A percentile compares a stretch with the other conserved stretches of the same genome.
phyloP scores from a whole-genome alignment of 169 alveolate species.

The Babesia bigemina region DNA sequence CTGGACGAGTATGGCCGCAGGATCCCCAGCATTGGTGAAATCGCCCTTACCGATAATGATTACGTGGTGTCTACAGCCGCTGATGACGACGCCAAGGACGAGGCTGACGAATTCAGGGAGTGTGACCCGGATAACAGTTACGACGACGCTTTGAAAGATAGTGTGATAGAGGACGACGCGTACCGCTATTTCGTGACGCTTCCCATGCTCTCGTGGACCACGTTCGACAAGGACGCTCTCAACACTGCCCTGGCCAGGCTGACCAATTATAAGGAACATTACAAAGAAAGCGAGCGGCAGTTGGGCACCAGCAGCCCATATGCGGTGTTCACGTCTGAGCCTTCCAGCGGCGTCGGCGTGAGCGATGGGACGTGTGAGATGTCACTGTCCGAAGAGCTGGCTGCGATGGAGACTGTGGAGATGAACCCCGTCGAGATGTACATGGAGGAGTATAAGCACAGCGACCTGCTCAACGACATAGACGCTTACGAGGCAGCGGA shows the following conservation, averaged over 20 bases:
- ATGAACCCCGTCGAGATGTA: constrained; percentile 16
- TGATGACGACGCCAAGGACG: constrained; percentile 1
- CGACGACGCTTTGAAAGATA: constrained; percentile 26
- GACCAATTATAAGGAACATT: not conserved
- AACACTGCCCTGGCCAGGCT: constrained; percentile 5
- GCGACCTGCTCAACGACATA: constrained; percentile 62
- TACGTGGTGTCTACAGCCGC: not conserved
- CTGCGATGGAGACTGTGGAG: constrained; percentile 18
- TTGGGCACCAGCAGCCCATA: constrained; percentile 38
- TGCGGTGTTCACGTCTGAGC: constrained; percentile 15
- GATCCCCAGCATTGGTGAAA: not conserved
- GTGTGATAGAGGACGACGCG: constrained; percentile 52
- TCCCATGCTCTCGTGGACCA: constrained; percentile 55
- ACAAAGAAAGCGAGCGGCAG: constrained; percentile 16
- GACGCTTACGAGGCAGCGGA: constrained; percentile 52
- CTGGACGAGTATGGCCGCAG: constrained; percentile 1
- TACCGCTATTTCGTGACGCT: constrained; percentile 52
- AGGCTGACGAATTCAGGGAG: not conserved
- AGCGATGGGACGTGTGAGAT: constrained; percentile 32
- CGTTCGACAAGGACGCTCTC: constrained; percentile 40
- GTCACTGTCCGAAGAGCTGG: constrained; percentile 29
- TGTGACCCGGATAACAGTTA: not conserved
- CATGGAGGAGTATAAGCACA: constrained; percentile 59
- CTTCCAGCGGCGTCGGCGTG: constrained; percentile 37
- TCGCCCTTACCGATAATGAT: not conserved